These are phyloP conservation scores for Phytophthora ohioensis DNA, from an alignment of 352 stramenopile species.

Conservation along the genomic window DNA sequence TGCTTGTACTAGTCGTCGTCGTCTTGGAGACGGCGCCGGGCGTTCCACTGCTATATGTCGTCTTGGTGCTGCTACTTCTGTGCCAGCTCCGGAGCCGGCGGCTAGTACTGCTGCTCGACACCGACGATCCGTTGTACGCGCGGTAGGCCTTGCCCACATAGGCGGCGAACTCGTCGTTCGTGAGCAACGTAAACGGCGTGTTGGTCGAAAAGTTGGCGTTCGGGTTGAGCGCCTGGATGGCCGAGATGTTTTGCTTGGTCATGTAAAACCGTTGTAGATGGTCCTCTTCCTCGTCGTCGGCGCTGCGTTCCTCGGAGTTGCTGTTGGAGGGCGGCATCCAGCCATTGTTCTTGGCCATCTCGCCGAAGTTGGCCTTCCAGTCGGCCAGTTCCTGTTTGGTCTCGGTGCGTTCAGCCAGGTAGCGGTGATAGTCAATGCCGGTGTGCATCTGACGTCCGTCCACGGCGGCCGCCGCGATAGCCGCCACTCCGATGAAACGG, in stretches of 20 bases:
- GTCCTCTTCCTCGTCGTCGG: constrained; percentile 49
- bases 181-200: constrained; percentile 67
- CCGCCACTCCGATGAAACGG: constrained; percentile 15
- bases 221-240: constrained; percentile 47
- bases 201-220: constrained; percentile 58
- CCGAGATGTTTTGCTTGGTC: constrained; percentile 51
- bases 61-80: constrained; percentile 36
- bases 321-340: constrained; percentile 36
- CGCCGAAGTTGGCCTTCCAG: constrained; percentile 44
- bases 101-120: constrained; percentile 11
- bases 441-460: constrained; percentile 48
- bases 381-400: constrained; percentile 42
- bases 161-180: constrained; percentile 55
- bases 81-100: constrained; percentile 36
- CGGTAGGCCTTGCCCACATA: constrained; percentile 47
- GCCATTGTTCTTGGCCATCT: constrained; percentile 40
- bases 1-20: constrained; percentile 26
- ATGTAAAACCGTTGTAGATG: constrained; percentile 58
- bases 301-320: constrained; percentile 38
- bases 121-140: constrained; percentile 20
- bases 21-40: constrained; percentile 19
- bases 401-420: constrained; percentile 40
- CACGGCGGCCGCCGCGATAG: constrained; percentile 18
- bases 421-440: constrained; percentile 50
- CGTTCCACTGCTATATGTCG: constrained; percentile 26